Conservation (phyloP, 176 grass and related monocot genomes). For the Raddia guianensis region DNA sequence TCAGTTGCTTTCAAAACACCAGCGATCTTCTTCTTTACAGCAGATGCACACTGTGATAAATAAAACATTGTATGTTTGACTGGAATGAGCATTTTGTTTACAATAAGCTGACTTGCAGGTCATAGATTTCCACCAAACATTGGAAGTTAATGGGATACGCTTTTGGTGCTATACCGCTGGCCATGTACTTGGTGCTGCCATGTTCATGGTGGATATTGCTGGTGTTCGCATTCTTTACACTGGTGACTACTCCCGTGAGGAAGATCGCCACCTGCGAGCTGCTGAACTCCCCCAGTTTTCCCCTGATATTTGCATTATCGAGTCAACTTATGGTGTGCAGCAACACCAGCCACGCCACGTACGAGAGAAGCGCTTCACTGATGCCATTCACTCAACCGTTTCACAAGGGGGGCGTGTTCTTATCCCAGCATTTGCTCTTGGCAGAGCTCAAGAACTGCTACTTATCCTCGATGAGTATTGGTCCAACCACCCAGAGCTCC, state of each 20-base stretch:
- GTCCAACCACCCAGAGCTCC: slow-evolving; percentile 88
- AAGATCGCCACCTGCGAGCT: slow-evolving; percentile 85
- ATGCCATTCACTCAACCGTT: slow-evolving; percentile 80
- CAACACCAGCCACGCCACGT: slow-evolving; percentile 74
- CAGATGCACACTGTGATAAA: not conserved
- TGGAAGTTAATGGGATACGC: slow-evolving; percentile 96
- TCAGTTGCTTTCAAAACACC: not conserved
- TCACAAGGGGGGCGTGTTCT: slow-evolving; percentile 81
- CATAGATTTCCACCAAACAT: slow-evolving; percentile 95
- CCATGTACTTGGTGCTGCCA: slow-evolving; percentile 93
- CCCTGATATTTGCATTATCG: slow-evolving; percentile 92
- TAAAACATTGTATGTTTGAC: not conserved
- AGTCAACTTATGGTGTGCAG: slow-evolving; percentile 90
- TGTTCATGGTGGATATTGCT: slow-evolving; percentile 99
- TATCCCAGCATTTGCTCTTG: slow-evolving; percentile 93
- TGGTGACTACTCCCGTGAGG: slow-evolving; percentile 91
- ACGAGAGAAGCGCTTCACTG: slow-evolving; percentile 92
- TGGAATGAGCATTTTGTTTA: slow-evolving; percentile 4
- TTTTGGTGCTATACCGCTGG: slow-evolving; percentile 99
- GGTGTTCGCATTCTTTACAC: slow-evolving; percentile 89
- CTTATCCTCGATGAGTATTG: slow-evolving; percentile 98
- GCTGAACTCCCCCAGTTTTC: slow-evolving; percentile 87
- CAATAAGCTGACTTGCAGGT: slow-evolving; percentile 52
- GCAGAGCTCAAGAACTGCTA: slow-evolving; percentile 86
- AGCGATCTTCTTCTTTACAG: not conserved